phyloP scores from a whole-genome alignment of 768 basidiomycete genomes.

The Phaffia australis region DNA sequence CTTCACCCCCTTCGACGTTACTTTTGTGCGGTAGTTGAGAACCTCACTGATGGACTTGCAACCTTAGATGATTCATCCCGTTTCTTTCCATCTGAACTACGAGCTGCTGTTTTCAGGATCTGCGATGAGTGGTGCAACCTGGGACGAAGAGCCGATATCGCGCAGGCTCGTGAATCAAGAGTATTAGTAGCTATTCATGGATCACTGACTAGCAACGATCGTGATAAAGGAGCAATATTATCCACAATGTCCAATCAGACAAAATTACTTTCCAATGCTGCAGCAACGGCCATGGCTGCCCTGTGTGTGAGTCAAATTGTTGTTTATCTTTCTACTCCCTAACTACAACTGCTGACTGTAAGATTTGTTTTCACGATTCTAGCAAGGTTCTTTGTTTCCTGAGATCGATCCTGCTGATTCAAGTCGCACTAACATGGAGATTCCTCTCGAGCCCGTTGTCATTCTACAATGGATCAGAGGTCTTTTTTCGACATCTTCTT shows the following conservation, averaged over 20 bases:
- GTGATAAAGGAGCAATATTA: slow-evolving; percentile 44
- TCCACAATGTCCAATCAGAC: slow-evolving; percentile 48
- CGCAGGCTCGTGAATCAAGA: slow-evolving; percentile 54
- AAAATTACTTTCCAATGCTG: slow-evolving; percentile 60
- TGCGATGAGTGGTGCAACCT: slow-evolving; percentile 92
- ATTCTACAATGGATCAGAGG: slow-evolving; percentile 37
- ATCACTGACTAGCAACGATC: slow-evolving; percentile 47
- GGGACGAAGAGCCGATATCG: slow-evolving; percentile 61
- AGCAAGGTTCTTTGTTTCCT: slow-evolving; percentile 69
- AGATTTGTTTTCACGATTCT: slow-evolving; percentile 5
- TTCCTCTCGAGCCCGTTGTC: slow-evolving; percentile 31
- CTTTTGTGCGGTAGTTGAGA: slow-evolving; percentile 80
- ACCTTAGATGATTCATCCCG: slow-evolving; percentile 60
- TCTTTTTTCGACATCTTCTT: slow-evolving; percentile 31
- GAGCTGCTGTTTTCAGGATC: slow-evolving; percentile 66
- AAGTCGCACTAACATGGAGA: slow-evolving; percentile 28
- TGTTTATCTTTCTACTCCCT: neutral
- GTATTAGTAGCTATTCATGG: slow-evolving; percentile 58
- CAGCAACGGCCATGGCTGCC: slow-evolving; percentile 75
- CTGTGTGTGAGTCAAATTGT: slow-evolving; percentile 58
- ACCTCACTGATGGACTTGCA: slow-evolving; percentile 61
- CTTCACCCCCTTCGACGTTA: slow-evolving; percentile 74
- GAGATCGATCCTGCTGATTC: slow-evolving; percentile 24
- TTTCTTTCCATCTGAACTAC: slow-evolving; percentile 62
- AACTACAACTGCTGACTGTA: slow-evolving; percentile 2